Percentiles rank a stretch among this genome's conserved stretches.
Conservation (phyloP, 1,284 basidiomycete species). For the Rhodofomes roseus region DNA sequence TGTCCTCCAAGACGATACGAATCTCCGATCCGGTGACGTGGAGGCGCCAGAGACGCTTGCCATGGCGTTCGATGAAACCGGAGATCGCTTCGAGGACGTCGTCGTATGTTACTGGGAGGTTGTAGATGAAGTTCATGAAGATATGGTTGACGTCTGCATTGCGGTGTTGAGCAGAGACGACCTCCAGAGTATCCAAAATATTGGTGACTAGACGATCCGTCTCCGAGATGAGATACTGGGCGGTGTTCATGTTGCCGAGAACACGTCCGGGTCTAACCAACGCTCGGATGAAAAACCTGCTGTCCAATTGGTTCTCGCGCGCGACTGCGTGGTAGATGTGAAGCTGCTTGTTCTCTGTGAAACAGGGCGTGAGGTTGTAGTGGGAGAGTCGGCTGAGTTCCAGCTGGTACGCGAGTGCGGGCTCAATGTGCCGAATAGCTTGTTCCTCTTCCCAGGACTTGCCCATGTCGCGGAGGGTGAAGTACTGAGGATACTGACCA, state of each 20-base stretch:
- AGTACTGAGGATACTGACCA: slow-evolving; percentile 93
- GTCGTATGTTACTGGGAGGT: slow-evolving; percentile 91
- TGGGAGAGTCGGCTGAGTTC: slow-evolving; percentile 95
- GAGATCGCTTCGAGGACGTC: slow-evolving; percentile 94
- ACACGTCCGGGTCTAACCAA: slow-evolving; percentile 95
- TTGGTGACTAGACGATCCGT: slow-evolving; percentile 95
- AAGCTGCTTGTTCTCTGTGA: slow-evolving; percentile 92
- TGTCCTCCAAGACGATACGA: slow-evolving; percentile 90
- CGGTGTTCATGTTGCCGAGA: slow-evolving; percentile 86
- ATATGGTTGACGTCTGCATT: slow-evolving; percentile 96
- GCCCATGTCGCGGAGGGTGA: slow-evolving; percentile 80
- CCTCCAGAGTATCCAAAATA: slow-evolving; percentile 92
- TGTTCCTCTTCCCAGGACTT: slow-evolving; percentile 91
- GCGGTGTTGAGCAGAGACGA: slow-evolving; percentile 82
- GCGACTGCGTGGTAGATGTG: slow-evolving; percentile 97
- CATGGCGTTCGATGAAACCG: slow-evolving; percentile 97
- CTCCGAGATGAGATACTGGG: slow-evolving; percentile 97
- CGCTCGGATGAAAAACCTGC: slow-evolving; percentile 96
- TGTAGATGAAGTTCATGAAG: slow-evolving; percentile 98
- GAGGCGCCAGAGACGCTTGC: slow-evolving; percentile 96
- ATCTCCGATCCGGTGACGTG: slow-evolving; percentile 99
- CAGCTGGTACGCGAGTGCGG: slow-evolving; percentile 96
- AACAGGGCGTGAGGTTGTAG: slow-evolving; percentile 93
- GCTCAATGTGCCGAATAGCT: slow-evolving; percentile 97
- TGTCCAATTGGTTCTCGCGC: slow-evolving; percentile 94